These are phyloP conservation scores for Candida andamanensis DNA, from an alignment of 805 yeast species.

Conservation along the genomic window DNA sequence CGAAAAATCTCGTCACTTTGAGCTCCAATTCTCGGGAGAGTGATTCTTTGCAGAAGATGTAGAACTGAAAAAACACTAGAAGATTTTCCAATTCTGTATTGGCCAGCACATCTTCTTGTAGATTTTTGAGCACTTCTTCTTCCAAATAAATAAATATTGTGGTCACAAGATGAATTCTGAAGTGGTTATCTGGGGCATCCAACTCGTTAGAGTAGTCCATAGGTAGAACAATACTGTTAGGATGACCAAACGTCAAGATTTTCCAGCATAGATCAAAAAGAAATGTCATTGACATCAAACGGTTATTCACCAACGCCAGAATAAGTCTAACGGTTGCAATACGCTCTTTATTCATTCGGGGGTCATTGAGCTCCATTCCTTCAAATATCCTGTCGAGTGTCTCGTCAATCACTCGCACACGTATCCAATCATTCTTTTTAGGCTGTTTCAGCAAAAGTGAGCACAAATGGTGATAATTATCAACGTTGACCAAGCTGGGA, in stretches of 20 bases:
- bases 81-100: slow-evolving; percentile 24
- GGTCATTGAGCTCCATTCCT: slow-evolving; percentile 64
- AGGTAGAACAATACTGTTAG: slow-evolving; percentile 51
- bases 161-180: slow-evolving; percentile 56
- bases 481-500: slow-evolving; percentile 60
- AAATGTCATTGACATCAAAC: slow-evolving; percentile 42
- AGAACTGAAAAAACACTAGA: slow-evolving; percentile 65
- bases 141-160: slow-evolving; percentile 5
- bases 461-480: slow-evolving; percentile 24
- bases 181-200: slow-evolving; percentile 69
- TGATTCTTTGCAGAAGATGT: slow-evolving; percentile 59
- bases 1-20: no score
- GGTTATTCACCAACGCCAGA: slow-evolving; percentile 48
- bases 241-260: slow-evolving; percentile 63
- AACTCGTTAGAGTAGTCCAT: slow-evolving; percentile 34
- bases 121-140: not conserved
- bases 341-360: slow-evolving; percentile 53
- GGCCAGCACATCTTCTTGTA: not conserved
- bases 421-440: slow-evolving; percentile 34
- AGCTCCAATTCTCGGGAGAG: slow-evolving; percentile 61
- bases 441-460: slow-evolving; percentile 13
- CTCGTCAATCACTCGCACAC: slow-evolving; percentile 51
- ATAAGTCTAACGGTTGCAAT: slow-evolving; percentile 58
- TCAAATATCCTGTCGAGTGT: slow-evolving; percentile 57
- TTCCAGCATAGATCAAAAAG: slow-evolving; percentile 50